Conservation (phyloP, 2,329 filamentous ascomycete species). For the Curvularia sp. region DNA sequence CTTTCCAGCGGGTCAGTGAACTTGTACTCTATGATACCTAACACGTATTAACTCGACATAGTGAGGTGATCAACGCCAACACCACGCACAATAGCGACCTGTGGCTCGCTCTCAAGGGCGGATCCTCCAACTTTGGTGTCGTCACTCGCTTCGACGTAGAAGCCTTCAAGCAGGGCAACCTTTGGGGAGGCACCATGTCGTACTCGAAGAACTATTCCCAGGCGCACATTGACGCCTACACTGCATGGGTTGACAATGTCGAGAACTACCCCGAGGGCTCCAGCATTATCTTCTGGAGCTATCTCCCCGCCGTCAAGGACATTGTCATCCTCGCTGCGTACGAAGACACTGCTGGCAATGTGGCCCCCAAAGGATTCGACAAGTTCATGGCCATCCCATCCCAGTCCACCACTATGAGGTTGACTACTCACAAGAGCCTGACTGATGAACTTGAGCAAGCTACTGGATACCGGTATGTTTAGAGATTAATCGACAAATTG, state of each 20-base stretch:
- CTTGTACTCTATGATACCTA: not conserved
- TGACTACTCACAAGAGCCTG: constrained; percentile 32
- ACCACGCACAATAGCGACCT: constrained; percentile 47
- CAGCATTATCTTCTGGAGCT: constrained; percentile 35
- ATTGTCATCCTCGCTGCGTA: constrained; percentile 31
- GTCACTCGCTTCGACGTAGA: constrained; percentile 30
- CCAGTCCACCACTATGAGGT: constrained; percentile 24
- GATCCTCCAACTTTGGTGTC: constrained; percentile 41
- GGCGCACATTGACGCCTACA: constrained; percentile 30
- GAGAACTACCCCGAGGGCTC: constrained; percentile 32
- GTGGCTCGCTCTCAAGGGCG: constrained; percentile 47
- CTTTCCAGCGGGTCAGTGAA: constrained; percentile 42
- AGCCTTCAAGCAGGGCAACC: constrained; percentile 29
- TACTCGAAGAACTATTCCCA: constrained; percentile 25
- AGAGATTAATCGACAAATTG: not conserved
- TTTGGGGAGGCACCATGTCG: constrained; percentile 32
- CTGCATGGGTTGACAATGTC: constrained; percentile 33
- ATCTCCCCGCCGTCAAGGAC: constrained; percentile 23
- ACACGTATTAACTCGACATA: constrained; percentile 36
- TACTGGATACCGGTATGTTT: constrained; percentile 30
- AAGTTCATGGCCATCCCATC: constrained; percentile 30
- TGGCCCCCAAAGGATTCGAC: constrained; percentile 29
- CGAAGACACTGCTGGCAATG: constrained; percentile 30
- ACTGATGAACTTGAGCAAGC: constrained; percentile 37
- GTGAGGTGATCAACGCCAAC: constrained; percentile 48